phyloP scores from a whole-genome alignment of 192 early-diverging fungal species.

The Backusella tarrabulga region DNA sequence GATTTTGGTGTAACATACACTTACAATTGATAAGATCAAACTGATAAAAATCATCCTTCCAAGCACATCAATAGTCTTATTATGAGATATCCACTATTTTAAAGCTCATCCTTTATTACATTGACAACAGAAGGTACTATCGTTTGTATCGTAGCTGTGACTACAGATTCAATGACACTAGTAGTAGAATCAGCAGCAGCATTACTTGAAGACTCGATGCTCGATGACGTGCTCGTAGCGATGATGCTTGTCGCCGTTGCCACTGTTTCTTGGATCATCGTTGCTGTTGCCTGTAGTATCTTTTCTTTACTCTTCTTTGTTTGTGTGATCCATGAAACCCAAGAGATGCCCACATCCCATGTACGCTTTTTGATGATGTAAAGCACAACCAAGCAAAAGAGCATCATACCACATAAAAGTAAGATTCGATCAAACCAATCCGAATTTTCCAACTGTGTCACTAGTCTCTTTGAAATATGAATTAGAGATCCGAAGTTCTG shows the following conservation, averaged over 20 bases:
- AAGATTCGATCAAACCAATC: slow-evolving; percentile 68
- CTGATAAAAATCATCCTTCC: background rate
- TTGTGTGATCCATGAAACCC: slow-evolving; percentile 21
- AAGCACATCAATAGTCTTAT: too few relatives aligned
- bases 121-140: background rate
- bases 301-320: slow-evolving; percentile 2
- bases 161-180: background rate
- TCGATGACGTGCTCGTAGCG: background rate
- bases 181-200: background rate
- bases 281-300: background rate
- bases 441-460: slow-evolving; percentile 64
- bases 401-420: slow-evolving; percentile 56
- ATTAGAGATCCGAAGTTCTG: slow-evolving; percentile 51
- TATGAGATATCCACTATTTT: background rate
- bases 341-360: slow-evolving; percentile 51
- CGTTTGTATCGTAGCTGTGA: background rate
- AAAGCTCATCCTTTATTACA: background rate
- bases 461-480: slow-evolving; percentile 52
- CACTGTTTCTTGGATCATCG: background rate
- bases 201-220: too few relatives aligned
- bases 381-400: slow-evolving; percentile 60
- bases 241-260: background rate
- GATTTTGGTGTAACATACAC: background rate
- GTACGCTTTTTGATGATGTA: slow-evolving; percentile 64
- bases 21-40: background rate